Percentiles rank a stretch among this genome's conserved stretches.
Conservation (phyloP, 106 monocot species). For the Agapanthus africanus region DNA sequence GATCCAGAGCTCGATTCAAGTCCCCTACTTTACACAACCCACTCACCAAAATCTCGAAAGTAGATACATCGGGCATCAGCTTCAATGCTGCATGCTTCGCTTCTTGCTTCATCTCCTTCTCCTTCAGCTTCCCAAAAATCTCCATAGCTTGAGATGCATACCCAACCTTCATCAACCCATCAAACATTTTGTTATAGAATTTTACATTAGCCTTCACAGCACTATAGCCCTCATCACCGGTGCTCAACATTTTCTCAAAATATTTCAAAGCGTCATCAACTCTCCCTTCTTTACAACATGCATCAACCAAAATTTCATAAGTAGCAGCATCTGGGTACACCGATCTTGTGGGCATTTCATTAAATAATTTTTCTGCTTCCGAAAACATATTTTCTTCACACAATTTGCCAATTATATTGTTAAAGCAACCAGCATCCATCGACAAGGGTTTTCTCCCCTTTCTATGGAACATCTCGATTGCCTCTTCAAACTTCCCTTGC, state of each 20-base stretch:
- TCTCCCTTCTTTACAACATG: constrained; percentile 44
- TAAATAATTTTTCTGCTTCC: constrained; percentile 70
- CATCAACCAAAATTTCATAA: constrained; percentile 62
- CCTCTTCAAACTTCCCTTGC: constrained; percentile 55
- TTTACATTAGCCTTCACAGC: constrained; percentile 39
- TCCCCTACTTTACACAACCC: constrained; percentile 16
- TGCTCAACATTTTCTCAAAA: constrained; percentile 44
- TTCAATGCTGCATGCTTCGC: constrained; percentile 1
- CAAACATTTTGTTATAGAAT: constrained; percentile 62
- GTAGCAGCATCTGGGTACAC: constrained; percentile 55
- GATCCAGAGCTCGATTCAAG: constrained; percentile 7
- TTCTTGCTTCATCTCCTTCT: constrained; percentile 5
- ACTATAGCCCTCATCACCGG: constrained; percentile 25
- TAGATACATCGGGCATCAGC: constrained; percentile 7
- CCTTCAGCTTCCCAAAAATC: constrained; percentile 43
- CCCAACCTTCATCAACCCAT: constrained; percentile 66
- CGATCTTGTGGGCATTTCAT: constrained; percentile 66
- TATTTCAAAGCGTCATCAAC: constrained; percentile 58
- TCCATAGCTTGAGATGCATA: constrained; percentile 36
- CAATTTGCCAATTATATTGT: constrained; percentile 91
- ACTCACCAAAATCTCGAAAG: constrained; percentile 18
- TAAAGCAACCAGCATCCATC: constrained; percentile 83
- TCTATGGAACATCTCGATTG: constrained; percentile 71
- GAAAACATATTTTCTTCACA: constrained; percentile 50
- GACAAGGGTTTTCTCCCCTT: constrained; percentile 51